Evolutionary conservation across 768 basidiomycete species (phyloP), one percentile per base, ranked within the genome.

Genomic region (Pisolithus albus): DNA sequence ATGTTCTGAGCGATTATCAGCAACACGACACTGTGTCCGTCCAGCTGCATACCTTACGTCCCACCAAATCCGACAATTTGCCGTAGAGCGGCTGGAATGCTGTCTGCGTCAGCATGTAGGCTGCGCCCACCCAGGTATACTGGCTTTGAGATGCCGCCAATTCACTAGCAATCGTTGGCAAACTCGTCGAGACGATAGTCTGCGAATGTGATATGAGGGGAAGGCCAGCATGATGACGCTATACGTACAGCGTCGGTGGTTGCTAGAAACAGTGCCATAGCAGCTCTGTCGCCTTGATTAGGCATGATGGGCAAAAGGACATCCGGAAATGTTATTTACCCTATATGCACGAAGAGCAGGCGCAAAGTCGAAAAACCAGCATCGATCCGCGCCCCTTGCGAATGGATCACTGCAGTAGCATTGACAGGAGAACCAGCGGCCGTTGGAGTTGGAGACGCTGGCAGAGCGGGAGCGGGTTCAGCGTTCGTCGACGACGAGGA

Each of bases 71-170:
- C 49, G 88, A 89, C 38, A 92, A 67, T 59, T 79, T 80, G 49
- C 86, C 89, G 61, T 90, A 92, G 23, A 92, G 68, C 28, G 89
- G 89, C 61, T 92, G 89, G 55, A 83, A 84, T 24, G 86, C 87
- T 1, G 89, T 92, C 60, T 92, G 89, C 1, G 88, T 88, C 52
- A 92, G 77, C 78, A 92, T 80, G 60, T 92, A 92, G 15, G 86
- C 77, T 30, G 89, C 84, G 16, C 83, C 86, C 46, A 92, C 86
- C 90, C 90, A 92, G 21, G 84, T 87, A 61, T 91, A 92, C 61
- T 90, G 81, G 48, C 71, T 77, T 51, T 82, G 77, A 30, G 84
- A 79, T 16, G 86, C 88, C 26, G 72, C 56, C 30, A 92, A 75
- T 39, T 88, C 78, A 52, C 76, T 80, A 15, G 83, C 74, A 54